Conservation (phyloP, 257 asterid species). For the Anisodus tanguticus region DNA sequence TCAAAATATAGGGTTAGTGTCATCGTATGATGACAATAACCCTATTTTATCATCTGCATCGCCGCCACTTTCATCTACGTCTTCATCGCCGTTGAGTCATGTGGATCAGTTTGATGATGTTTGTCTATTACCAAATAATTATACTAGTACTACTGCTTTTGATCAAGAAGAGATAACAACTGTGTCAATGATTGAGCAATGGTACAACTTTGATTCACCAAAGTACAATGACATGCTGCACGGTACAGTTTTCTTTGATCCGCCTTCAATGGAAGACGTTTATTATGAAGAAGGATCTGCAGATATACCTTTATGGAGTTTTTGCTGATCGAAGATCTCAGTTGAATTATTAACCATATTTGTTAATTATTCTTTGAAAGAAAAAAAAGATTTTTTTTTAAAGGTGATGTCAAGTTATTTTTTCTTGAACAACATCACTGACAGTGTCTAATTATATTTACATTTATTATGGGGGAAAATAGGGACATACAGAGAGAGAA, state of each 20-base stretch:
- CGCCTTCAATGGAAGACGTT: slow-evolving; percentile 45
- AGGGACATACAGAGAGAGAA: slow-evolving; percentile 34
- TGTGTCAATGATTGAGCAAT: slow-evolving; percentile 37
- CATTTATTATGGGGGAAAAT: slow-evolving; percentile 27
- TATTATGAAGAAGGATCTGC: slow-evolving; percentile 45
- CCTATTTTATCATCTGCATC: slow-evolving; percentile 20
- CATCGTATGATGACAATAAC: background rate
- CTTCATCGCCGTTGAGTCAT: slow-evolving; percentile 24
- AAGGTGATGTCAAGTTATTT: slow-evolving; percentile 53
- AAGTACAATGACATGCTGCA: slow-evolving; percentile 64
- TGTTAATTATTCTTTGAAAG: slow-evolving; percentile 30
- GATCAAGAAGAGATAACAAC: slow-evolving; percentile 12
- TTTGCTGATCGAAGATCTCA: slow-evolving; percentile 47
- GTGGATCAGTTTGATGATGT: slow-evolving; percentile 9
- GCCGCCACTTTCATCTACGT: slow-evolving; percentile 35
- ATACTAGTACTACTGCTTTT: background rate
- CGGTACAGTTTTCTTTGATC: slow-evolving; percentile 61
- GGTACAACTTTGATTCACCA: slow-evolving; percentile 82
- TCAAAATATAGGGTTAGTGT: background rate
- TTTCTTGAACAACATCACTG: slow-evolving; percentile 53
- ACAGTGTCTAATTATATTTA: slow-evolving; percentile 37
- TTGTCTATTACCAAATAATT: background rate
- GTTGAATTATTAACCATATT: slow-evolving; percentile 27
- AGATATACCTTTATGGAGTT: slow-evolving; percentile 84
- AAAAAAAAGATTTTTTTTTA: slow-evolving; percentile 30